Percentiles rank a stretch among this genome's conserved stretches.
These are phyloP conservation scores for Biscogniauxia mediterranea DNA, from an alignment of 2,329 filamentous ascomycete genomes.

Conservation along the genomic window DNA sequence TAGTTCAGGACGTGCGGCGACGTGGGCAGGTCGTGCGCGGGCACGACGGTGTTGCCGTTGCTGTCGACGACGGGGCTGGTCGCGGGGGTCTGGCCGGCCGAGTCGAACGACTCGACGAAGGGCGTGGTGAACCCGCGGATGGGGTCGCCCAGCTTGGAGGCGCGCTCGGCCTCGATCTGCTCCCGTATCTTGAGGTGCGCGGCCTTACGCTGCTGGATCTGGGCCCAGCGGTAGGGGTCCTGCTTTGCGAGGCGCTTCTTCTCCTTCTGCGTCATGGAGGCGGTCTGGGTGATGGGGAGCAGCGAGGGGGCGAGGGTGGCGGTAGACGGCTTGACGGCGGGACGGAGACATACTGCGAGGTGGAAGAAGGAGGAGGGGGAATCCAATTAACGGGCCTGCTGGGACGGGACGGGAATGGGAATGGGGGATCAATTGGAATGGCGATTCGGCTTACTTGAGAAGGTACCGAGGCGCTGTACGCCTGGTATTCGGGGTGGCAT, in stretches of 20 bases:
- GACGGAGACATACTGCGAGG: slow-evolving; percentile 58
- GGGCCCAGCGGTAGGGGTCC: slow-evolving; percentile 80
- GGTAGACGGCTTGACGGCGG: slow-evolving; percentile 44
- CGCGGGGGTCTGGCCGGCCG: slow-evolving; percentile 48
- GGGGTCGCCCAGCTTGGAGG: slow-evolving; percentile 69
- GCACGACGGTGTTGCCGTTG: slow-evolving; percentile 40
- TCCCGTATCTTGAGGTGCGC: slow-evolving; percentile 76
- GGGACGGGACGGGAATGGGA: slow-evolving; percentile 22
- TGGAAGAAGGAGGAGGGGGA: no score
- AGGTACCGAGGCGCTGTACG: slow-evolving; percentile 56
- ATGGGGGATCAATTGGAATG: background rate
- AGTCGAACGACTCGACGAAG: slow-evolving; percentile 80
- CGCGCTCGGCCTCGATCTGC: slow-evolving; percentile 64
- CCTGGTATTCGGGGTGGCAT: slow-evolving; percentile 69
- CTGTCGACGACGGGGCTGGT: slow-evolving; percentile 39
- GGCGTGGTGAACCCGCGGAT: slow-evolving; percentile 76
- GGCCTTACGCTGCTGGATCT: slow-evolving; percentile 78
- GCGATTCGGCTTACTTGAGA: slow-evolving; percentile 53
- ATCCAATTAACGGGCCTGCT: slow-evolving; percentile 5
- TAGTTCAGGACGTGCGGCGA: slow-evolving; percentile 67
- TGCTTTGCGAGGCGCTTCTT: slow-evolving; percentile 65
- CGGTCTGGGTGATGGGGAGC: slow-evolving; percentile 59
- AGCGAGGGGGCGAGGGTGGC: slow-evolving; percentile 44
- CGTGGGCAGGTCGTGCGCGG: slow-evolving; percentile 44
- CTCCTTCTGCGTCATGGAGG: slow-evolving; percentile 60